Evolutionary conservation across 768 basidiomycete species (phyloP), one percentile per base, ranked within the genome.

Genomic region (Kwoniella sp.): DNA sequence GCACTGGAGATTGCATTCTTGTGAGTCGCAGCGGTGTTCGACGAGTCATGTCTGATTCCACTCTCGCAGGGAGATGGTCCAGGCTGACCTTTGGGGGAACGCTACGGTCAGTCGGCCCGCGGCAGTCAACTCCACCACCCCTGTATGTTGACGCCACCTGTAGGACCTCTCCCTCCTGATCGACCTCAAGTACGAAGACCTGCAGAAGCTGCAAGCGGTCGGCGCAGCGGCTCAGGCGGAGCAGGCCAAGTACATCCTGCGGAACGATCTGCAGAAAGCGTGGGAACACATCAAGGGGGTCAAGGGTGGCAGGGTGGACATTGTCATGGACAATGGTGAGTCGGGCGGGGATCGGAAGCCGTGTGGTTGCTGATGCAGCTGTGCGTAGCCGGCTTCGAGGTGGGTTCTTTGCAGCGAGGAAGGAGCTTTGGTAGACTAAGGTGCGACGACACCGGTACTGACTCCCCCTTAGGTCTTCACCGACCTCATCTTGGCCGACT

Each of bases 361-460:
- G 29, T 25, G 33, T 14, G 20, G n/a, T 31, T 51, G 5, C 42
- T 19, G 3, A 14, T 15, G 19, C 55, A 92, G 89, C 89, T 65
- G n/a, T n/a, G n/a, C n/a, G n/a, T n/a, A n/a, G n/a, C n/a, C n/a
- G 92, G 91, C 0, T 95, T 92, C 60, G 91, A 93, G 80, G 89
- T 88, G 70, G 33, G 69, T n/a, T n/a, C n/a, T n/a, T n/a, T n/a
- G n/a, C n/a, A n/a, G n/a, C n/a, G 37, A 19, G 15, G 23, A n/a
- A n/a, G n/a, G n/a, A n/a, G n/a, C 27, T 22, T 26, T 0, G 25
- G 12, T n/a, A n/a, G n/a, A n/a, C n/a, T n/a, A n/a, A n/a, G n/a
- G n/a, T n/a, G n/a, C n/a, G n/a, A n/a, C n/a, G n/a, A n/a, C n/a
- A n/a, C n/a, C n/a, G n/a, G n/a, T n/a, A n/a, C n/a, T n/a, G n/a